A percentile compares a stretch with the other conserved stretches of the same genome.
Evolutionary conservation across 371 early-diverging fungal genomes (phyloP).

Genomic region (Rhizopus arrhizus): DNA sequence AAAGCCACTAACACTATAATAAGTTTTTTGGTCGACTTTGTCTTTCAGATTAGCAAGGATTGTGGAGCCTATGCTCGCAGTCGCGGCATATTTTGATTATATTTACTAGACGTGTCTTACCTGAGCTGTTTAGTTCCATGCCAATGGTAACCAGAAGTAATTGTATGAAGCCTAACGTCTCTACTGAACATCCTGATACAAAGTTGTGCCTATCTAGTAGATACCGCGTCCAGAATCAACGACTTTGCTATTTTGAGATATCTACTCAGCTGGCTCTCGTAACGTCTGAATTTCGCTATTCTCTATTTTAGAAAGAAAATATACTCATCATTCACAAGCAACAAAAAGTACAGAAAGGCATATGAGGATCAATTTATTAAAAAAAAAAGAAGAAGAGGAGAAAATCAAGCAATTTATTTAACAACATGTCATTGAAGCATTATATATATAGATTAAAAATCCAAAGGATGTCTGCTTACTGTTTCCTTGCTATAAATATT

Average conservation of each 20-base stretch:
- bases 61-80: conserved; percentile 9
- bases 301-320: conserved; percentile 13
- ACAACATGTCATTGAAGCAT: conserved; percentile 10
- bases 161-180: conserved; percentile 7
- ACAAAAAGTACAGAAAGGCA: conserved; percentile 11
- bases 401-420: conserved; percentile 10
- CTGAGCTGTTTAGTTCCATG: conserved; percentile 11
- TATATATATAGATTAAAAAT: conserved; percentile 5
- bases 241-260: conserved; percentile 10
- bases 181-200: conserved; percentile 9
- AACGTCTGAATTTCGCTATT: conserved; percentile 4
- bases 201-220: conserved; percentile 9
- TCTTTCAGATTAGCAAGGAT: conserved; percentile 11
- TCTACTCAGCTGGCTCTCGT: conserved; percentile 8
- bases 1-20: conserved; percentile 8
- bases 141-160: conserved; percentile 6
- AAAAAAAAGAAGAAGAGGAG: conserved; percentile 1
- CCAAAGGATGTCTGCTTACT: conserved; percentile 11
- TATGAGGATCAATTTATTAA: conserved; percentile 11
- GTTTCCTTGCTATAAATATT: conserved; percentile 14
- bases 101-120: conserved; percentile 8
- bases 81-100: conserved; percentile 6
- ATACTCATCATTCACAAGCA: conserved; percentile 13
- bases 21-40: conserved; percentile 5
- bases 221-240: conserved; percentile 11